Conservation (phyloP, 2,329 filamentous ascomycete species). For the Aspergillus viridinutans region DNA sequence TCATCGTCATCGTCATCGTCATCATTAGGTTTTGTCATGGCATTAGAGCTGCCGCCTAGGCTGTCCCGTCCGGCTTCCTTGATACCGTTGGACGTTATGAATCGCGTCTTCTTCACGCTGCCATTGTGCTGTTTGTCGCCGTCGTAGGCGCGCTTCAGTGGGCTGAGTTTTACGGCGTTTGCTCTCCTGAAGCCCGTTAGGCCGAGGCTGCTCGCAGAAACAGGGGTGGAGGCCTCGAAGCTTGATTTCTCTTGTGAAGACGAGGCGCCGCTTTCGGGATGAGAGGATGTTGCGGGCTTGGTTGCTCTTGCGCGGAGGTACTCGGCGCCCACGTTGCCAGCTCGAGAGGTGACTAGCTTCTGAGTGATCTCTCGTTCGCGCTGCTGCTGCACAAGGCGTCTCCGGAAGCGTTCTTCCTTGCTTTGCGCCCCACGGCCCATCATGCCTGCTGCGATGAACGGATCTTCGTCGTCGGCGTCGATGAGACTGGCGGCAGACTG, state of each 20-base stretch:
- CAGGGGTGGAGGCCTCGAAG: conserved; percentile 8
- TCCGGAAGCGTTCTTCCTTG: conserved; percentile 41
- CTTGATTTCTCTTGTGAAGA: conserved; percentile 7
- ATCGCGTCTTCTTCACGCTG: conserved; percentile 65
- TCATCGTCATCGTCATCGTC: conserved; percentile 52
- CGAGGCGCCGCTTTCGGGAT: neutral
- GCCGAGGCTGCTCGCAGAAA: conserved; percentile 17
- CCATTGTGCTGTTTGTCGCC: conserved; percentile 28
- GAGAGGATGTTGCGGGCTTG: conserved; percentile 20
- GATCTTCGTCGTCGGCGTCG: conserved; percentile 39
- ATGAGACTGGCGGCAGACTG: conserved; percentile 39
- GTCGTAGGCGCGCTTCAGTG: conserved; percentile 37
- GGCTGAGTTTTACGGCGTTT: conserved; percentile 37
- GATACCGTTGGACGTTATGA: conserved; percentile 73
- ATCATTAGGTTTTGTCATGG: conserved; percentile 35
- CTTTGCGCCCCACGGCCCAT: conserved; percentile 37
- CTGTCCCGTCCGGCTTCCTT: conserved; percentile 73
- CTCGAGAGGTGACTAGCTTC: conserved; percentile 34
- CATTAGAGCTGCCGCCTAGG: conserved; percentile 51
- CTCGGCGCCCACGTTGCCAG: conserved; percentile 38
- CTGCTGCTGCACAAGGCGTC: conserved; percentile 40
- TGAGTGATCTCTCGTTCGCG: conserved; percentile 44
- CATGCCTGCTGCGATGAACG: conserved; percentile 38
- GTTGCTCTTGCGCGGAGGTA: conserved; percentile 37
- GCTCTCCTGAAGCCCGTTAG: conserved; percentile 31